A percentile compares a stretch with the other conserved stretches of the same genome.
Evolutionary conservation across 169 alveolate species (phyloP).

Genomic region (Plasmodium vinckei): DNA sequence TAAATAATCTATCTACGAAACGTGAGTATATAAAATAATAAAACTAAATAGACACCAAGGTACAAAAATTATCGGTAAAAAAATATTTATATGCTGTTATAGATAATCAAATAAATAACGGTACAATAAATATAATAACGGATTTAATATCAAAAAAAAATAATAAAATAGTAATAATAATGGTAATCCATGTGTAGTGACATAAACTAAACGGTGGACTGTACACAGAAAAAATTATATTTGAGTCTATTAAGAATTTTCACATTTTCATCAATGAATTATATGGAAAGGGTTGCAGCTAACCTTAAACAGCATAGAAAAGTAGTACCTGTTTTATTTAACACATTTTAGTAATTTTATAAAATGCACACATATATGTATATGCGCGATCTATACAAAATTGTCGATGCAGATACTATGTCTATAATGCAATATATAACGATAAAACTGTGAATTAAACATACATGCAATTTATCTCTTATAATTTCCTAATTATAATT

Average conservation of each 20-base stretch:
- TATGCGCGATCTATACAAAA: background rate
- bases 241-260: background rate
- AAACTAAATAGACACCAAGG: too few relatives aligned
- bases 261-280: conserved; percentile 29
- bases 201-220: conserved; percentile 2
- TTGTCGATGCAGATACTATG: background rate
- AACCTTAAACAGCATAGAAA: conserved; percentile 7
- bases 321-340: conserved; percentile 12
- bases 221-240: conserved; percentile 6
- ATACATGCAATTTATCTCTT: background rate
- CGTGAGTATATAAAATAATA: too few relatives aligned
- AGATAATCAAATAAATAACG: background rate
- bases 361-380: background rate
- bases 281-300: conserved; percentile 2
- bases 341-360: conserved; percentile 18
- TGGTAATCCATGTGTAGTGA: background rate
- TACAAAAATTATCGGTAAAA: too few relatives aligned
- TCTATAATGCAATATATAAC: background rate
- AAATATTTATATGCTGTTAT: too few relatives aligned
- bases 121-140: background rate
- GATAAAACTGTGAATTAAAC: background rate
- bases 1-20: too few relatives aligned
- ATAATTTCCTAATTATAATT: conserved; percentile 5
- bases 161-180: too few relatives aligned
- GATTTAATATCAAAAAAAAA: too few relatives aligned